A percentile compares a stretch with the other conserved stretches of the same genome.
These are phyloP conservation scores for Eucalyptus pumila DNA, from an alignment of 345 rosid species.

Conservation along the genomic window DNA sequence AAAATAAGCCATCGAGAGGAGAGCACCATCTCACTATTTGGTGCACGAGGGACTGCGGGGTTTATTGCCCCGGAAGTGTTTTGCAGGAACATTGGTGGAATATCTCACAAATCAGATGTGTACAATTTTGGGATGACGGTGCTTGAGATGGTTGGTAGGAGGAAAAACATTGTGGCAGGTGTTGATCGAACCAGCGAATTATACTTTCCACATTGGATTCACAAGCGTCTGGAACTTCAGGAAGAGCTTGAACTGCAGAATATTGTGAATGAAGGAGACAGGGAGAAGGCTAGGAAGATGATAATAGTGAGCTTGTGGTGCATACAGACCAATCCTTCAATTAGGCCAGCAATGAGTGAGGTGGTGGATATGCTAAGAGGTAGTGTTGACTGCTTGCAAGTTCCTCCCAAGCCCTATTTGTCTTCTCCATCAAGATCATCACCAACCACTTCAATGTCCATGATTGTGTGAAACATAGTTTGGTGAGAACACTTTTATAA, in stretches of 20 bases:
- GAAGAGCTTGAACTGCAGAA: not conserved
- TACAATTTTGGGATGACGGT: not conserved
- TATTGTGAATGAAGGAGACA: not conserved
- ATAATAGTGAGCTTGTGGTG: not conserved
- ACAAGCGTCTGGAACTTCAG: fast-evolving
- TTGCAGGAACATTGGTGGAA: not conserved
- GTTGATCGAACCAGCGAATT: fast-evolving
- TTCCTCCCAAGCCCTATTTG: not conserved
- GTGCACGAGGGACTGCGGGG: conserved; percentile 11
- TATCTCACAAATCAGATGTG: not conserved
- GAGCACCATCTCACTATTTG: conserved; percentile 10
- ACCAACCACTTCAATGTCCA: not conserved
- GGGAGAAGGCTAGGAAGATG: not conserved
- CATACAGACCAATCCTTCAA: not conserved
- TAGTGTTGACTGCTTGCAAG: not conserved
- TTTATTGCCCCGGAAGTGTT: conserved; percentile 3
- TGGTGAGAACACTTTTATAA: not conserved
- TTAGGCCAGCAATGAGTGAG: not conserved
- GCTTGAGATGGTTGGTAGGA: fast-evolving
- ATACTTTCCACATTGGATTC: not conserved
- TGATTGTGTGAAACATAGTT: not conserved
- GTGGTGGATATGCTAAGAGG: not conserved
- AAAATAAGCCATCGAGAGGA: not conserved
- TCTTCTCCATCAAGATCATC: not conserved
- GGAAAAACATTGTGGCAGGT: fast-evolving